Base-by-base conservation (phyloP, 163 green algal genomes). In the Coccomyxa subellipsoidea region DNA sequence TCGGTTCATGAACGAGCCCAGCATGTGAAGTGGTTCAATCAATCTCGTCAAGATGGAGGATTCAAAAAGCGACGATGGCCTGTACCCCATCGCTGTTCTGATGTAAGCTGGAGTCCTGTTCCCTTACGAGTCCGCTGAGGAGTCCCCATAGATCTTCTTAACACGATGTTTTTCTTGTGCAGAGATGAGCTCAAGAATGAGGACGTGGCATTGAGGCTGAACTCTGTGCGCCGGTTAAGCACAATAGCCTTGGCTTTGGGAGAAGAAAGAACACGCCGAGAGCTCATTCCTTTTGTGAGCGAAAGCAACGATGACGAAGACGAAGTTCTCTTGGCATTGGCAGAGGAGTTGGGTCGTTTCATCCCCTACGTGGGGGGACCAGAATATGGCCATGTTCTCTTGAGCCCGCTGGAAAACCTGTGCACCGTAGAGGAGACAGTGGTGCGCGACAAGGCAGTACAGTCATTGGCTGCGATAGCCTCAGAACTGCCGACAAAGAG, bases 381-480 rank as follows among this genome's bases (percentile, higher is more conserved):
- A 0, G 70, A 90, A 4, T 89, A 97, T 83, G 97, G 89, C 0
- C 88, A 96, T 76, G 76, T 90, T 29, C 86, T 99, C 76, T 89
- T 99, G 78, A 88, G 87, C 27, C 93, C 97, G 29, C 91, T 99
- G 27, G 97, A 99, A 88, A 91, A 89, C 23, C 91, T 99, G 54
- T 92, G 93, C 21, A 95, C 92, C 36, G 96, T 99, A 27, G 97
- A 99, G 84, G 97, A 99, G 87, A 99, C 97, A 9, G 97, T 99
- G 38, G 97, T 99, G 39, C 85, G 97, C 21, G 96, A 99, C 47
- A 97, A 94, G 69, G 96, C 97, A 25, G 95, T 98, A 34, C 93
- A 96, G 80, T 96, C 92, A 15, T 86, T 98, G 25, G 85, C 81
- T 80, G 94, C 95, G 77, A 93, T 99, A 32, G 94, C 87, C 4